A percentile compares a stretch with the other conserved stretches of the same genome.
These are phyloP conservation scores for Gymnopus androsaceus DNA, from an alignment of 1,284 basidiomycete genomes.

Conservation along the genomic window DNA sequence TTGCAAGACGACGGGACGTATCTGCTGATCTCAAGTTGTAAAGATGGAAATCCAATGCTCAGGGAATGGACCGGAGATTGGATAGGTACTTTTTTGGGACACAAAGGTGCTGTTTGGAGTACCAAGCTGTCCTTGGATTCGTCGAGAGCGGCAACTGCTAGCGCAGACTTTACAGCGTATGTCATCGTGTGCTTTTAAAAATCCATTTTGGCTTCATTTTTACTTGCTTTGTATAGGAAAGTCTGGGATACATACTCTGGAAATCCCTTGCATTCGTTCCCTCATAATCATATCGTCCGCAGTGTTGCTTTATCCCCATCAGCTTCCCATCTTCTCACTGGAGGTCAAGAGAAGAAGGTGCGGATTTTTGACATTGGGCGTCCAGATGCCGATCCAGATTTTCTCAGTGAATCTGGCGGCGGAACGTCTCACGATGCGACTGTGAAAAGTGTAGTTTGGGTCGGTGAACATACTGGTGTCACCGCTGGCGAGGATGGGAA, in stretches of 20 bases:
- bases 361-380: slow-evolving; percentile 89
- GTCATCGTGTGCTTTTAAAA: too few relatives aligned
- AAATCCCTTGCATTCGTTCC: slow-evolving; percentile 85
- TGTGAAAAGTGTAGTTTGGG: slow-evolving; percentile 92
- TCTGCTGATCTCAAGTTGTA: slow-evolving; percentile 91
- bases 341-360: slow-evolving; percentile 97
- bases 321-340: slow-evolving; percentile 77
- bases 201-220: too few relatives aligned
- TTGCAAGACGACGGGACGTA: slow-evolving; percentile 83
- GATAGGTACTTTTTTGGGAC: slow-evolving; percentile 98
- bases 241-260: slow-evolving; percentile 98
- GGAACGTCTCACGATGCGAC: slow-evolving; percentile 86
- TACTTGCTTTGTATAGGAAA: slow-evolving; percentile 72
- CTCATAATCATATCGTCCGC: slow-evolving; percentile 97
- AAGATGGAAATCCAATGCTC: slow-evolving; percentile 96
- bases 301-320: slow-evolving; percentile 84
- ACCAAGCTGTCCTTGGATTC: slow-evolving; percentile 90
- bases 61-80: slow-evolving; percentile 98
- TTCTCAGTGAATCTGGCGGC: slow-evolving; percentile 61
- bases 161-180: slow-evolving; percentile 97
- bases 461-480: slow-evolving; percentile 83
- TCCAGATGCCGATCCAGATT: slow-evolving; percentile 85
- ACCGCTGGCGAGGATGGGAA: slow-evolving; percentile 90
- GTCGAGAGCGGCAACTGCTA: slow-evolving; percentile 87
- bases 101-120: slow-evolving; percentile 99